These are phyloP conservation scores for Henckelia pumila DNA, from an alignment of 257 asterid species.

Conservation along the genomic window DNA sequence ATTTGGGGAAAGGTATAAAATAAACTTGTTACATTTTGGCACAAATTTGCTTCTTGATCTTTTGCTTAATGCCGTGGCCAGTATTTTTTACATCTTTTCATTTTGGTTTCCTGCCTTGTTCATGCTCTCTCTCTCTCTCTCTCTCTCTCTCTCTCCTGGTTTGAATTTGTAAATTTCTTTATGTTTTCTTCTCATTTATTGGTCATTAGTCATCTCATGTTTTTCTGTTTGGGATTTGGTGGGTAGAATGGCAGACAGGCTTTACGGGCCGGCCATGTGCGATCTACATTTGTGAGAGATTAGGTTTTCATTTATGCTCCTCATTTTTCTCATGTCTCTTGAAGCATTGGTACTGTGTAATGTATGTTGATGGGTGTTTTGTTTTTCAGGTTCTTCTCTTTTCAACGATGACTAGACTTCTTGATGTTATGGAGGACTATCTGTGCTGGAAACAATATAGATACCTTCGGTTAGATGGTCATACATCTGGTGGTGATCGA, in stretches of 20 bases:
- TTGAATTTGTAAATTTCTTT: no score
- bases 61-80: slow-evolving; percentile 1
- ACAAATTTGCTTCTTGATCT: slow-evolving; percentile 1
- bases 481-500: slow-evolving; percentile 97
- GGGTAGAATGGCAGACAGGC: not conserved
- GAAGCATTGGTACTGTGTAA: slow-evolving; percentile 1
- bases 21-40: slow-evolving; percentile 13
- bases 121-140: not conserved
- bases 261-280: slow-evolving; percentile 1
- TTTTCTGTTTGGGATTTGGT: not conserved
- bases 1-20: slow-evolving; percentile 3
- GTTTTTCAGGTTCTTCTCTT: slow-evolving; percentile 83
- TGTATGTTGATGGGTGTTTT: not conserved
- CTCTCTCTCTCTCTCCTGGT: slow-evolving; percentile 2
- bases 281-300: slow-evolving; percentile 16
- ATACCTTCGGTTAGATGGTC: slow-evolving; percentile 96
- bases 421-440: slow-evolving; percentile 99
- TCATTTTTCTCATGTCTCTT: slow-evolving; percentile 13
- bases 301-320: slow-evolving; percentile 4
- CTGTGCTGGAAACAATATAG: slow-evolving; percentile 91
- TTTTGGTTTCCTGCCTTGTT: not conserved
- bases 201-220: not conserved
- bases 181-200: slow-evolving; percentile 3
- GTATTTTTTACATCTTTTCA: not conserved
- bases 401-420: slow-evolving; percentile 98